These are phyloP conservation scores for Sporormia fimetaria DNA, from an alignment of 495 filamentous ascomycete species.

Conservation along the genomic window DNA sequence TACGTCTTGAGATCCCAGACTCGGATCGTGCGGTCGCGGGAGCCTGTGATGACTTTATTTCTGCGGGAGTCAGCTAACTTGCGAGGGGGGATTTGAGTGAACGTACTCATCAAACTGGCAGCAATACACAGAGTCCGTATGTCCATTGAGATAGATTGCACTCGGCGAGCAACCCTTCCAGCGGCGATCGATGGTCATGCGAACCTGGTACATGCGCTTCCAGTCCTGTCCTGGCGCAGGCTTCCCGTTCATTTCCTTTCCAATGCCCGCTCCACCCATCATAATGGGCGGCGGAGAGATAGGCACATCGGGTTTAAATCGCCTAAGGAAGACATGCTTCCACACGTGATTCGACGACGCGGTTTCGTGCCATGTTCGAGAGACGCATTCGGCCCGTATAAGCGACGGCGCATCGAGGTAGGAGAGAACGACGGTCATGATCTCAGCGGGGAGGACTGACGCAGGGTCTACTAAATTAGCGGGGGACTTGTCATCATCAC, in stretches of 20 bases:
- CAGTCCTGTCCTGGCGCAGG: constrained; percentile 48
- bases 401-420: constrained; percentile 59
- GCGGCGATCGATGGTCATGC: constrained; percentile 58
- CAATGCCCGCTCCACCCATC: constrained; percentile 37
- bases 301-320: constrained; percentile 42
- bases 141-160: constrained; percentile 80
- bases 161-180: constrained; percentile 71
- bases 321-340: constrained; percentile 61
- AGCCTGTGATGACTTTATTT: constrained; percentile 91
- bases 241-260: constrained; percentile 37
- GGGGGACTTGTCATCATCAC: background rate
- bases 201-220: constrained; percentile 73
- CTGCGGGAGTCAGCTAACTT: constrained; percentile 33
- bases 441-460: constrained; percentile 53
- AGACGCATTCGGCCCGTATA: constrained; percentile 50
- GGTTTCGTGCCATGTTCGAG: constrained; percentile 48
- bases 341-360: constrained; percentile 60
- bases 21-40: constrained; percentile 85
- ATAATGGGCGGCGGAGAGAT: constrained; percentile 36
- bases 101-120: constrained; percentile 86
- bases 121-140: constrained; percentile 92
- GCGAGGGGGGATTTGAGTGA: constrained; percentile 5
- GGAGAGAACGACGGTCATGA: constrained; percentile 59
- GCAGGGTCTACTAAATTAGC: constrained; percentile 48
- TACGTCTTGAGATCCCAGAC: constrained; percentile 88